Base-by-base conservation (phyloP, 768 basidiomycete species). In the Lentinula detonsa region DNA sequence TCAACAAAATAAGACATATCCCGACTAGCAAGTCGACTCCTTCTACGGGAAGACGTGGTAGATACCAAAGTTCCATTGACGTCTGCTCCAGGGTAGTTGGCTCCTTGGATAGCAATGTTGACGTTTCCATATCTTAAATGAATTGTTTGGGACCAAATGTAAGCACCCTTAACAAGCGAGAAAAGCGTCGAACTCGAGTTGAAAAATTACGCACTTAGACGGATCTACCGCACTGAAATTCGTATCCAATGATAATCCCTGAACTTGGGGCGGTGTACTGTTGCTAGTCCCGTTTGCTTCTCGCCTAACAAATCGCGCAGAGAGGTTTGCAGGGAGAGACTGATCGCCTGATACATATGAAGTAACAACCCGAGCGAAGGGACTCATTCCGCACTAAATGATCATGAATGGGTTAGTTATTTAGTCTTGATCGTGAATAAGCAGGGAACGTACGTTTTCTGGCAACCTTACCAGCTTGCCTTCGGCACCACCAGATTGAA, bases 271-370 rank as follows among this genome's bases (percentile, higher is more conserved):
- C 0, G 45, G 28, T 10, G 51, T 52, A 31, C 55, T 21, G n/a
- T 46, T 45, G 43, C 43, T n/a, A 45, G 43, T 43, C 42, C 42
- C 35, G 18, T 35, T 43, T 11, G 67, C 70, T 58, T 68, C 69
- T 15, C 73, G 65, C 16, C 71, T 69, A 9, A 64, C 57, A 43
- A 75, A 59, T 21, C 63, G 61, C 45, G 57, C 52, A 0, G 65
- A 67, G 11, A 74, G 61, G 23, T 60, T 39, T 1, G 61, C 35
- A 0, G 76, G 74, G 16, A 77, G 65, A 0, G 71, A 71, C 63
- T 78, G 78, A 59, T 79, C 71, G 10, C 71, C 65, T 2, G 74
- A 67, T n/a, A 70, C 66, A 71, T 73, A 74, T 2, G 72, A 70
- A n/a, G 64, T 65, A 7, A 72, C 72, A 48, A 80, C 65, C 39